Percentiles rank a stretch among this genome's conserved stretches.
Evolutionary conservation across 352 stramenopile species (phyloP).

Genomic region (Phytophthora citricola): DNA sequence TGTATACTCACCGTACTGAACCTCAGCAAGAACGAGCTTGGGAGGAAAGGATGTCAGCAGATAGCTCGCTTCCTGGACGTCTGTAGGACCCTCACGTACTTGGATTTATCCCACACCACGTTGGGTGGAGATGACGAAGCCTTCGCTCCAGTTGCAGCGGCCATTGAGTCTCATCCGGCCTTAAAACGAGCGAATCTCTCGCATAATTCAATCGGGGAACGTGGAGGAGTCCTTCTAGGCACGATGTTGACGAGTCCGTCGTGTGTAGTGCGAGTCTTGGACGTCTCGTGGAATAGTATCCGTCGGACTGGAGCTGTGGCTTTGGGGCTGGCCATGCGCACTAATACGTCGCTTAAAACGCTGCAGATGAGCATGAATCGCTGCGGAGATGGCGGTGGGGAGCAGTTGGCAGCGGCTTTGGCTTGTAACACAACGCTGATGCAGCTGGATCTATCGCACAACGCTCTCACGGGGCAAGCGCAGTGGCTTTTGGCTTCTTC

Average conservation of each 20-base stretch:
- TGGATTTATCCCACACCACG: slow-evolving; percentile 70
- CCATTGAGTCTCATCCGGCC: slow-evolving; percentile 60
- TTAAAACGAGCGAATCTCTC: slow-evolving; percentile 66
- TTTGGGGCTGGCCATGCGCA: slow-evolving; percentile 60
- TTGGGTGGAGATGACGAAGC: slow-evolving; percentile 47
- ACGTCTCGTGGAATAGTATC: slow-evolving; percentile 82
- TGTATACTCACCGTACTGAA: slow-evolving; percentile 66
- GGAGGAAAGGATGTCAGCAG: slow-evolving; percentile 54
- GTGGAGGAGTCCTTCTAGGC: slow-evolving; percentile 58
- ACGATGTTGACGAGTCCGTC: slow-evolving; percentile 62
- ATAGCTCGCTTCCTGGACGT: slow-evolving; percentile 61
- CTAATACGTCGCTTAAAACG: slow-evolving; percentile 49
- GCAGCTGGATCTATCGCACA: slow-evolving; percentile 66
- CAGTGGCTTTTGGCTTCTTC: slow-evolving; percentile 68
- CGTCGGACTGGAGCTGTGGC: slow-evolving; percentile 55
- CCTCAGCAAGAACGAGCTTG: slow-evolving; percentile 76
- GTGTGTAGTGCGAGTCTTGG: slow-evolving; percentile 56
- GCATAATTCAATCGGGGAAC: slow-evolving; percentile 70
- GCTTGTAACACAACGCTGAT: slow-evolving; percentile 53
- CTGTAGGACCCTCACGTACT: slow-evolving; percentile 51
- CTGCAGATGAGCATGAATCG: slow-evolving; percentile 79
- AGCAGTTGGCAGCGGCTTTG: slow-evolving; percentile 63
- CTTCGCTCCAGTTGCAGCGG: slow-evolving; percentile 52
- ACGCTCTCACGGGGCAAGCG: slow-evolving; percentile 58
- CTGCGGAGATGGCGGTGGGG: slow-evolving; percentile 65